These are phyloP conservation scores for Scleroderma citrinum DNA, from an alignment of 768 basidiomycete genomes.

Conservation along the genomic window DNA sequence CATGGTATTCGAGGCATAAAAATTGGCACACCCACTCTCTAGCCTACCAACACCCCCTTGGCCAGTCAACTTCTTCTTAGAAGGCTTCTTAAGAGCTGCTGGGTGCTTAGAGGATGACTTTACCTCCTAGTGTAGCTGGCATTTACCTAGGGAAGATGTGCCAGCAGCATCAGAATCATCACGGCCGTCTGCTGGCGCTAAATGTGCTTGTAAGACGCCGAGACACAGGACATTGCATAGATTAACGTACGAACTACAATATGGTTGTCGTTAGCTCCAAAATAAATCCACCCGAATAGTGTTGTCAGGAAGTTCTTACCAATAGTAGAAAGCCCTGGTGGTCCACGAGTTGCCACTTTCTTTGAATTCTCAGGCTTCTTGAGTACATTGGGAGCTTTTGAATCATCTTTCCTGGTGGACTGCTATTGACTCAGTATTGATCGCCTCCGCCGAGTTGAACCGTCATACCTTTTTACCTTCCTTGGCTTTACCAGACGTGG, in stretches of 20 bases:
- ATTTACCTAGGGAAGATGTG: not conserved
- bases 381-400: not conserved
- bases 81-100: not conserved
- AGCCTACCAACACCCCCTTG: not conserved
- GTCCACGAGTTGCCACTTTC: not conserved
- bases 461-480: not conserved
- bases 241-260: not conserved
- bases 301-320: conserved; percentile 6
- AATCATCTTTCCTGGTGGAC: not conserved
- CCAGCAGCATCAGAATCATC: not conserved
- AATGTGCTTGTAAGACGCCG: not conserved
- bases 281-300: not conserved
- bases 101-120: not conserved
- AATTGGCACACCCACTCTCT: not conserved
- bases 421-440: not conserved
- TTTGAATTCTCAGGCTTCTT: conserved; percentile 9
- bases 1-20: not conserved
- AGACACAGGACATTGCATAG: not conserved
- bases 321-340: conserved; percentile 5
- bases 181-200: not conserved
- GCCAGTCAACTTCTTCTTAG: not conserved
- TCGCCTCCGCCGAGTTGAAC: not conserved
- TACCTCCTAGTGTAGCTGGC: not conserved
- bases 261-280: not conserved
- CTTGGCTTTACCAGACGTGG: not conserved